phyloP scores from a whole-genome alignment of 352 stramenopile genomes.

The Globisporangium apiculatum region DNA sequence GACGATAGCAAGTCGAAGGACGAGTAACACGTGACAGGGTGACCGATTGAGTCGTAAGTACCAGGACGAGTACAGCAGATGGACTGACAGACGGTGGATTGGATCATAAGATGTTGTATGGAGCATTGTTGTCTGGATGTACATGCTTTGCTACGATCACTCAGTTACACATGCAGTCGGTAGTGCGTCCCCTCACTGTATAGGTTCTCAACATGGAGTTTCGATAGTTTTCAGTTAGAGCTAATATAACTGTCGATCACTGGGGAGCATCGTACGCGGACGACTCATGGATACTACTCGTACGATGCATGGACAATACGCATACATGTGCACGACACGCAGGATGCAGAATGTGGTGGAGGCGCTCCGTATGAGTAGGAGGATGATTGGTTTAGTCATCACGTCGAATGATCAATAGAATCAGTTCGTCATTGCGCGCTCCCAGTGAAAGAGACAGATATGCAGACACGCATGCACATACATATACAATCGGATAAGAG shows the following conservation, averaged over 20 bases:
- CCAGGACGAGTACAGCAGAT: background rate
- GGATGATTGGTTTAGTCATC: constrained; percentile 43
- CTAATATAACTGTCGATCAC: constrained; percentile 86
- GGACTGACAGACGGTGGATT: background rate
- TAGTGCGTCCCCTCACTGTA: constrained; percentile 28
- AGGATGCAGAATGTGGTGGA: background rate
- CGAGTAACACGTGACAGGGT: background rate
- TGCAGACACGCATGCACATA: constrained; percentile 9
- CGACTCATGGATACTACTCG: background rate
- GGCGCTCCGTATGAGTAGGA: constrained; percentile 72
- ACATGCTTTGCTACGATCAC: too few species aligned
- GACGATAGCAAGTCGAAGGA: constrained; percentile 10
- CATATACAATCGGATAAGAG: constrained; percentile 5
- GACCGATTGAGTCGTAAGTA: too few species aligned
- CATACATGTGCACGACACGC: background rate
- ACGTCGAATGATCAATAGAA: constrained; percentile 17
- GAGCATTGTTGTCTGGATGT: too few species aligned
- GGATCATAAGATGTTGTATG: background rate
- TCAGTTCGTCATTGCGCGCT: constrained; percentile 43
- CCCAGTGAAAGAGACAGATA: background rate
- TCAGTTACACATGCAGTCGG: too few species aligned
- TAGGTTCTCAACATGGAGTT: constrained; percentile 31
- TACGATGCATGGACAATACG: background rate
- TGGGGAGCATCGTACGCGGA: constrained; percentile 16
- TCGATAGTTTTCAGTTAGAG: constrained; percentile 85